Percentiles rank a stretch among this genome's conserved stretches.
Evolutionary conservation across 768 basidiomycete species (phyloP).

Genomic region (Suillus discolor): DNA sequence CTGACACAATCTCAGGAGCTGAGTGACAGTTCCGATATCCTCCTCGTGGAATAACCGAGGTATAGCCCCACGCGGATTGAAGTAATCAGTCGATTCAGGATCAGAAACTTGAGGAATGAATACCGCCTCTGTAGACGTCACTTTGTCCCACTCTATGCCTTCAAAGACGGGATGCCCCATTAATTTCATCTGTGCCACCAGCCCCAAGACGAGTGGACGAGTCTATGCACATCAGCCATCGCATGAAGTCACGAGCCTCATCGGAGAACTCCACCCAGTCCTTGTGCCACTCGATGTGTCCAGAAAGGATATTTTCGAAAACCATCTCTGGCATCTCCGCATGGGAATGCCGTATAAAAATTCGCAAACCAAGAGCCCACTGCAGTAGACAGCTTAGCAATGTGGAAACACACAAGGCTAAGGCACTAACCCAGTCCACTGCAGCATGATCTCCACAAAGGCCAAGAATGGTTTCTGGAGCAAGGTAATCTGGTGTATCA

Average conservation of each 20-base stretch:
- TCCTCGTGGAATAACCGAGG: constrained; percentile 92
- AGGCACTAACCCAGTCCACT: constrained; percentile 88
- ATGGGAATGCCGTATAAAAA: constrained; percentile 97
- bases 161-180: constrained; percentile 87
- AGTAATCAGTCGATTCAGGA: constrained; percentile 99
- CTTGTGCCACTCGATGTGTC: constrained; percentile 94
- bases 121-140: constrained; percentile 85
- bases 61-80: constrained; percentile 93
- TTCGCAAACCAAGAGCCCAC: constrained; percentile 99
- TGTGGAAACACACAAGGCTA: constrained; percentile 11
- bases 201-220: constrained; percentile 80
- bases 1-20: no score
- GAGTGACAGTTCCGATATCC: constrained; percentile 59
- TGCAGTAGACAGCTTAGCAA: constrained; percentile 18
- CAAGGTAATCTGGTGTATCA: constrained; percentile 97
- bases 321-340: constrained; percentile 97
- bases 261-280: constrained; percentile 88
- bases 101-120: constrained; percentile 96
- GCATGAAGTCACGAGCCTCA: constrained; percentile 90
- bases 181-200: constrained; percentile 90
- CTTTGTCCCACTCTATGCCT: constrained; percentile 91
- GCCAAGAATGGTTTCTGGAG: constrained; percentile 94
- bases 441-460: constrained; percentile 92
- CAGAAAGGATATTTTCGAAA: constrained; percentile 96
- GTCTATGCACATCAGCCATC: constrained; percentile 79